Evolutionary conservation across 371 early-diverging fungal genomes (phyloP).

Genomic region (Cokeromyces recurvatus): DNA sequence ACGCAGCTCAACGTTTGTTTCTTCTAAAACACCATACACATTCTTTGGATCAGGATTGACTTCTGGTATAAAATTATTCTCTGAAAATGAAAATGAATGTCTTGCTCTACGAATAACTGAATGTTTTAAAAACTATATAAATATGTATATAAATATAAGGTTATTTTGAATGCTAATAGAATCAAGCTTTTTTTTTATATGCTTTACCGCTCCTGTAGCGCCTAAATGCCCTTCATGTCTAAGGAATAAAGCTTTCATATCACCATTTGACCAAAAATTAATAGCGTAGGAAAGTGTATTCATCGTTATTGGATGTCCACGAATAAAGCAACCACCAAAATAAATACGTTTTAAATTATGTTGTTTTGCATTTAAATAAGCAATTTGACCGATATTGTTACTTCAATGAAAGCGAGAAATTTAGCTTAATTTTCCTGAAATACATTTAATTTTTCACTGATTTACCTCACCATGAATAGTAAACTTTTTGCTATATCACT

Average conservation of each 20-base stretch:
- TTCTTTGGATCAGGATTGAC: slow-evolving; percentile 11
- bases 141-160: too few species aligned
- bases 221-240: slow-evolving; percentile 97
- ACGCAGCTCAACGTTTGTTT: slow-evolving; percentile 18
- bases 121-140: slow-evolving; percentile 50
- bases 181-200: too few species aligned
- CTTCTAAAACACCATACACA: slow-evolving; percentile 14
- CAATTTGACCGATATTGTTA: slow-evolving; percentile 97
- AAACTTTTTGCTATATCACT: slow-evolving; percentile 87
- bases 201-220: slow-evolving; percentile 79
- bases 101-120: slow-evolving; percentile 42
- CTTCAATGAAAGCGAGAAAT: slow-evolving; percentile 41
- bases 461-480: slow-evolving; percentile 87
- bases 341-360: slow-evolving; percentile 87
- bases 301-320: slow-evolving; percentile 95
- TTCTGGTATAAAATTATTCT: slow-evolving; percentile 46
- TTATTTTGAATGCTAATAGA: too few species aligned
- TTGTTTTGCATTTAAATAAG: slow-evolving; percentile 89
- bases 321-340: slow-evolving; percentile 95
- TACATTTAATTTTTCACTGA: slow-evolving; percentile 12
- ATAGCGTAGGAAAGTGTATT: slow-evolving; percentile 93
- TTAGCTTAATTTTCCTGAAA: too few species aligned
- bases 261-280: slow-evolving; percentile 93
- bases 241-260: slow-evolving; percentile 89
- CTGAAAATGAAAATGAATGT: slow-evolving; percentile 63